These are phyloP conservation scores for Quercus parvula DNA, from an alignment of 306 rosid genomes.

Conservation along the genomic window DNA sequence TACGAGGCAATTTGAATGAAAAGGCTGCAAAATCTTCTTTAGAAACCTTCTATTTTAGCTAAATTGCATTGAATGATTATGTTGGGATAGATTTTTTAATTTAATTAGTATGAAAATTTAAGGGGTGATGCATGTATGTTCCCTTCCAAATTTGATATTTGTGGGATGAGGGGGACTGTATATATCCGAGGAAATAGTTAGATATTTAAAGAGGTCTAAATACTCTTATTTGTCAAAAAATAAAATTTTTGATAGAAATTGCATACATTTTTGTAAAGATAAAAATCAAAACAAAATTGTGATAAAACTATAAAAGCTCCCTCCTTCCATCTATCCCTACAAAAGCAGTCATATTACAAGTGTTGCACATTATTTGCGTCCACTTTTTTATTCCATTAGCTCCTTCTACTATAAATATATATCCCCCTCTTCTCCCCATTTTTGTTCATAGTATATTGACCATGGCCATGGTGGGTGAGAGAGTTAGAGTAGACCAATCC, in stretches of 20 bases:
- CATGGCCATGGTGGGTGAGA: conserved; percentile 26
- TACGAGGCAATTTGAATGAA: neutral
- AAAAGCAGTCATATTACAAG: neutral
- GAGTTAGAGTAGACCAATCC: conserved; percentile 3
- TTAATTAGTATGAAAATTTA: conserved; percentile 15
- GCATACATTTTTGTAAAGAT: neutral
- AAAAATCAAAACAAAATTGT: neutral
- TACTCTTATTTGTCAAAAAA: too few relatives aligned
- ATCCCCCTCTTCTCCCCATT: neutral
- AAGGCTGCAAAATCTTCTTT: conserved; percentile 32
- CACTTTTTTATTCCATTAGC: neutral
- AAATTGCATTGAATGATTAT: conserved; percentile 18
- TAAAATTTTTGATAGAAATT: too few relatives aligned
- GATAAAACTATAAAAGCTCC: neutral
- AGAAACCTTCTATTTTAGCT: conserved; percentile 18
- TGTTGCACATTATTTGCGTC: neutral
- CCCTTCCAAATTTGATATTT: neutral
- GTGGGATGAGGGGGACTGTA: too few relatives aligned
- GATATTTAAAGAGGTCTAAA: too few relatives aligned
- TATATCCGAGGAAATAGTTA: too few relatives aligned
- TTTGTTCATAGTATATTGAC: neutral
- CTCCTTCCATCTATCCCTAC: neutral
- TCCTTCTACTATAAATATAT: neutral
- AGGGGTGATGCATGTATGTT: neutral
- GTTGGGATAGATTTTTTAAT: conserved; percentile 17